Conservation (phyloP, 2,329 filamentous ascomycete genomes). For the Raffaelea albimanens region DNA sequence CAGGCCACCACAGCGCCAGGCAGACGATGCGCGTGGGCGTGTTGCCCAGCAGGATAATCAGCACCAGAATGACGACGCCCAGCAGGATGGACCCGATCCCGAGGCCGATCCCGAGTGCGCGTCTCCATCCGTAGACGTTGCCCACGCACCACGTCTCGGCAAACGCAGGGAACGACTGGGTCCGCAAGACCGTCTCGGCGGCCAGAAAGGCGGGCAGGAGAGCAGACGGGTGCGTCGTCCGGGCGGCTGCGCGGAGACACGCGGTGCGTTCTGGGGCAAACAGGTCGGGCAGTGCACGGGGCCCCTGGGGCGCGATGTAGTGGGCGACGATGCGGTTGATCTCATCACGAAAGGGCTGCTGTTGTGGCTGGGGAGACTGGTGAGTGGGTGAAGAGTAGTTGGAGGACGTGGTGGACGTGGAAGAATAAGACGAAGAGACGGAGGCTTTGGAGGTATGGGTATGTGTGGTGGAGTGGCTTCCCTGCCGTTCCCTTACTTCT, state of each 20-base stretch:
- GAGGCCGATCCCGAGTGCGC: slow-evolving; percentile 15
- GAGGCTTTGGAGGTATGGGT: slow-evolving; percentile 7
- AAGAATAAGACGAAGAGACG: neutral
- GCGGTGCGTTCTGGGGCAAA: slow-evolving; percentile 25
- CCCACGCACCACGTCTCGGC: slow-evolving; percentile 24
- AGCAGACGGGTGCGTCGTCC: slow-evolving; percentile 35
- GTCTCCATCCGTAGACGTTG: slow-evolving; percentile 25
- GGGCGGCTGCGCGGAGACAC: slow-evolving; percentile 28
- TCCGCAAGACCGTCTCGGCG: slow-evolving; percentile 26
- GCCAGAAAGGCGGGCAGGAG: slow-evolving; percentile 28
- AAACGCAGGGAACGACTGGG: slow-evolving; percentile 29
- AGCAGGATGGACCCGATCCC: slow-evolving; percentile 15
- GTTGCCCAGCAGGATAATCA: slow-evolving; percentile 19
- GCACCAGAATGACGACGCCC: slow-evolving; percentile 20
- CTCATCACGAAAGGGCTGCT: slow-evolving; percentile 32
- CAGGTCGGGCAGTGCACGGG: slow-evolving; percentile 25
- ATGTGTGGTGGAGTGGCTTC: neutral
- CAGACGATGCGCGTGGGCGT: slow-evolving; percentile 18
- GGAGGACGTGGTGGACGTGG: neutral
- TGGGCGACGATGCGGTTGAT: slow-evolving; percentile 24
- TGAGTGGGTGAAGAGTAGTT: neutral
- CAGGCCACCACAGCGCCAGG: slow-evolving; percentile 24
- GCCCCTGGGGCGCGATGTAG: slow-evolving; percentile 25
- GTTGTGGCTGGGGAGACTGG: slow-evolving; percentile 13
- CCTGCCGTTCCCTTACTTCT: too few relatives aligned